phyloP scores from a whole-genome alignment of 2,329 filamentous ascomycete genomes.

The Aspergillus luchuensis region DNA sequence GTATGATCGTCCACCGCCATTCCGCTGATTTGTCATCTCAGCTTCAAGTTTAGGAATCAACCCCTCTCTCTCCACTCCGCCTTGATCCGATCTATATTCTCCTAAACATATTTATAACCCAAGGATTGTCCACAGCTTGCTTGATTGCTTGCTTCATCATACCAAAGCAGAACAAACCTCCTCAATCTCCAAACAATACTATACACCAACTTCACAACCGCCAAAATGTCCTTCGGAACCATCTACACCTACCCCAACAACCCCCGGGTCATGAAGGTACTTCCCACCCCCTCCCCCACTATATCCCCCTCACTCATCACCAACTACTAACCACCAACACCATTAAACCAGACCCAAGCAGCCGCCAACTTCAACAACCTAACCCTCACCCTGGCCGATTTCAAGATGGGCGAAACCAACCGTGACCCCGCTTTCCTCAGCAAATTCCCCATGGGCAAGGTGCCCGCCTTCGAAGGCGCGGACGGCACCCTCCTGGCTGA shows the following conservation, averaged over 20 bases:
- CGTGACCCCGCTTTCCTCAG: conserved; percentile 47
- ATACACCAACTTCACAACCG: conserved; percentile 10
- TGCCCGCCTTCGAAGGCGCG: conserved; percentile 52
- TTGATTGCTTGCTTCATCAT: background rate
- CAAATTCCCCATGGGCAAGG: conserved; percentile 58
- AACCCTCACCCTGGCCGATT: conserved; percentile 34
- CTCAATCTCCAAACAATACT: background rate
- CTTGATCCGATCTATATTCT: background rate
- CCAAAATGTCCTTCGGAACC: conserved; percentile 21
- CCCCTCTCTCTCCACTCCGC: background rate
- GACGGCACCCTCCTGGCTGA: conserved; percentile 50
- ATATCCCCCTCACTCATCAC: background rate
- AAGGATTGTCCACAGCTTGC: too few species aligned
- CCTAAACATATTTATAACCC: too few species aligned
- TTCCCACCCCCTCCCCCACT: background rate
- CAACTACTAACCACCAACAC: background rate
- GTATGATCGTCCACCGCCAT: background rate
- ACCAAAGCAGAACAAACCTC: background rate
- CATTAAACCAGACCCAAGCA: conserved; percentile 30
- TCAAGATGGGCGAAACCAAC: conserved; percentile 49
- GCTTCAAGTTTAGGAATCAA: background rate
- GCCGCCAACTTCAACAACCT: conserved; percentile 41
- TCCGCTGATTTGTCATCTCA: conserved; percentile 1
- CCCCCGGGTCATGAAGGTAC: conserved; percentile 26
- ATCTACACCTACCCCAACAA: conserved; percentile 26